Conservation (phyloP, 768 basidiomycete species). For the Mycena olivaceomarginata region DNA sequence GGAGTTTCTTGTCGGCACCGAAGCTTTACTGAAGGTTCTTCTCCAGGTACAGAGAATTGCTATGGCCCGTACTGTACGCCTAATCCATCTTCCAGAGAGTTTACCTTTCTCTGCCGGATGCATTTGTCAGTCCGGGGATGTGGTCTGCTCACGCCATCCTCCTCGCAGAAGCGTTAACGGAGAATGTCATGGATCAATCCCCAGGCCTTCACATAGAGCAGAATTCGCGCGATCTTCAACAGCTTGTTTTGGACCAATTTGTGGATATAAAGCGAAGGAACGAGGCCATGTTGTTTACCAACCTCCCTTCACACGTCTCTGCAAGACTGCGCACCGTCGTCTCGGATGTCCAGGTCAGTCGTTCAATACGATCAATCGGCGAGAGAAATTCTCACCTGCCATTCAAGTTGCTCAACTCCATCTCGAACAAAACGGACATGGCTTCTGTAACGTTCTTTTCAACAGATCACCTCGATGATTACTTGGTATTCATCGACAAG, state of each 20-base stretch:
- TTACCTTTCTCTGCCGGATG: conserved; percentile 83
- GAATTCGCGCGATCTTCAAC: conserved; percentile 65
- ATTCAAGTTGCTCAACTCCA: conserved; percentile 83
- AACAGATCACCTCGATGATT: conserved; percentile 60
- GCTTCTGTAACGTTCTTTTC: conserved; percentile 75
- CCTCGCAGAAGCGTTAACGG: conserved; percentile 68
- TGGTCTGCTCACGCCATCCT: conserved; percentile 75
- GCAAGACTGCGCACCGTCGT: conserved; percentile 79
- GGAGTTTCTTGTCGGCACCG: conserved; percentile 73
- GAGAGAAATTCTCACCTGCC: background rate
- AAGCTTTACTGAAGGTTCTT: conserved; percentile 71
- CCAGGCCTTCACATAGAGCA: conserved; percentile 60
- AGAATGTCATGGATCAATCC: conserved; percentile 56
- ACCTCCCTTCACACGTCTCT: conserved; percentile 76
- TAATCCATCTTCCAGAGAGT: conserved; percentile 67
- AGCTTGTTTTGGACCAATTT: conserved; percentile 74
- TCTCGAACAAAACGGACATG: conserved; percentile 80
- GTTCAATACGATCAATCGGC: conserved; percentile 12
- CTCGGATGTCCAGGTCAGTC: conserved; percentile 67
- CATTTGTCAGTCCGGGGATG: conserved; percentile 82
- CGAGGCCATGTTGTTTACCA: conserved; percentile 86
- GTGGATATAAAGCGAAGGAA: conserved; percentile 86
- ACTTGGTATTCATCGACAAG: conserved; percentile 75
- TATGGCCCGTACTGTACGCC: background rate
- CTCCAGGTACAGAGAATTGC: conserved; percentile 74